phyloP scores from a whole-genome alignment of 2,329 filamentous ascomycete genomes.

The Gaeumannomyces tritici region DNA sequence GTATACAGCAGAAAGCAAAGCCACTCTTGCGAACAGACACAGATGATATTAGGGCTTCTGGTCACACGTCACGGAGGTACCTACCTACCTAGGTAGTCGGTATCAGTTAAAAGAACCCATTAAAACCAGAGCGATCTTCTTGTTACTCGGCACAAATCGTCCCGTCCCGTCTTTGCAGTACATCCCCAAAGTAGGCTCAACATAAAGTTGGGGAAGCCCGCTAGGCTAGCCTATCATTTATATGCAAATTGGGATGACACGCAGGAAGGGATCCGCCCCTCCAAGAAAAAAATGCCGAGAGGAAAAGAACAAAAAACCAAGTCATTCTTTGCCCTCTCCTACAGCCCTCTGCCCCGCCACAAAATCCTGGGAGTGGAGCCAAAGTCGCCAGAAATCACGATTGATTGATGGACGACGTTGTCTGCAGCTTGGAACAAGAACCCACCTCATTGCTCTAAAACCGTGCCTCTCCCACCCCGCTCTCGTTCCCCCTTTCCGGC shows the following conservation, averaged over 20 bases:
- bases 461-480: background rate
- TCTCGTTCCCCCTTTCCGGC: background rate
- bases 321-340: conserved; percentile 1
- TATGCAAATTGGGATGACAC: conserved; percentile 12
- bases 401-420: background rate
- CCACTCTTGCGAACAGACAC: too few species aligned
- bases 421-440: background rate
- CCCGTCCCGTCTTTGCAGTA: background rate
- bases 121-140: too few species aligned
- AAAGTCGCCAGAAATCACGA: background rate
- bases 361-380: conserved; percentile 2
- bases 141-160: too few species aligned
- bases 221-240: conserved; percentile 11
- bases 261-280: background rate
- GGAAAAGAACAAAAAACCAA: background rate
- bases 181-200: background rate
- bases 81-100: too few species aligned
- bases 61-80: too few species aligned
- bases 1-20: too few species aligned
- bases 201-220: background rate
- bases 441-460: background rate
- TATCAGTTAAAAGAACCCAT: background rate
- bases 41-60: too few species aligned
- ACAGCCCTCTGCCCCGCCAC: conserved; percentile 9
- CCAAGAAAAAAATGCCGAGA: background rate